Evolutionary conservation across 2,329 filamentous ascomycete species (phyloP).

Genomic region (Exserohilum rostratum): DNA sequence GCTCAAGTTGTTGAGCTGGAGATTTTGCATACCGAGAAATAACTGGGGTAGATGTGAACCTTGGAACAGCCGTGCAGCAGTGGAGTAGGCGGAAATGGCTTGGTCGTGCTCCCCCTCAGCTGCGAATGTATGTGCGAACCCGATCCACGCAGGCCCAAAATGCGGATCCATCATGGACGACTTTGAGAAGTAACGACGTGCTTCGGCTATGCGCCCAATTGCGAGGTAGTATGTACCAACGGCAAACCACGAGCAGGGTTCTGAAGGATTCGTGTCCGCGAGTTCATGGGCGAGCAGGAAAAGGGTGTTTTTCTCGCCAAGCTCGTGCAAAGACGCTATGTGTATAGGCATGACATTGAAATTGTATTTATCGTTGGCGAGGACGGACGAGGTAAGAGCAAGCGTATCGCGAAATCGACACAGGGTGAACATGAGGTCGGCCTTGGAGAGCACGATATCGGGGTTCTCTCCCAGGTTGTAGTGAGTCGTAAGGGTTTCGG

Average conservation of each 20-base stretch:
- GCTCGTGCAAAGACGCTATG: slow-evolving; percentile 87
- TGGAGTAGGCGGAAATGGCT: slow-evolving; percentile 96
- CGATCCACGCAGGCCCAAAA: slow-evolving; percentile 97
- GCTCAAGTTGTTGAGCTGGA: slow-evolving; percentile 92
- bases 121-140: slow-evolving; percentile 97
- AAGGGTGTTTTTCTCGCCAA: slow-evolving; percentile 82
- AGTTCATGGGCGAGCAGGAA: slow-evolving; percentile 93
- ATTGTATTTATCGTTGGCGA: slow-evolving; percentile 85
- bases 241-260: slow-evolving; percentile 90
- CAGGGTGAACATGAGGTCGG: slow-evolving; percentile 91
- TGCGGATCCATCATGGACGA: slow-evolving; percentile 97
- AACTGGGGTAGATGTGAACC: slow-evolving; percentile 95
- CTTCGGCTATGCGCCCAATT: slow-evolving; percentile 88
- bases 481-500: slow-evolving; percentile 89
- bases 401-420: slow-evolving; percentile 91
- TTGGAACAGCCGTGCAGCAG: slow-evolving; percentile 91
- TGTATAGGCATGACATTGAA: slow-evolving; percentile 89
- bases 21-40: slow-evolving; percentile 97
- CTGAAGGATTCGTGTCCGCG: slow-evolving; percentile 87
- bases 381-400: slow-evolving; percentile 79
- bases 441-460: slow-evolving; percentile 86
- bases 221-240: slow-evolving; percentile 94
- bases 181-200: slow-evolving; percentile 90
- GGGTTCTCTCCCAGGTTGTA: slow-evolving; percentile 87
- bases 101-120: slow-evolving; percentile 98